Conservation (phyloP, 2,329 filamentous ascomycete genomes). For the Talaromyces islandicus region DNA sequence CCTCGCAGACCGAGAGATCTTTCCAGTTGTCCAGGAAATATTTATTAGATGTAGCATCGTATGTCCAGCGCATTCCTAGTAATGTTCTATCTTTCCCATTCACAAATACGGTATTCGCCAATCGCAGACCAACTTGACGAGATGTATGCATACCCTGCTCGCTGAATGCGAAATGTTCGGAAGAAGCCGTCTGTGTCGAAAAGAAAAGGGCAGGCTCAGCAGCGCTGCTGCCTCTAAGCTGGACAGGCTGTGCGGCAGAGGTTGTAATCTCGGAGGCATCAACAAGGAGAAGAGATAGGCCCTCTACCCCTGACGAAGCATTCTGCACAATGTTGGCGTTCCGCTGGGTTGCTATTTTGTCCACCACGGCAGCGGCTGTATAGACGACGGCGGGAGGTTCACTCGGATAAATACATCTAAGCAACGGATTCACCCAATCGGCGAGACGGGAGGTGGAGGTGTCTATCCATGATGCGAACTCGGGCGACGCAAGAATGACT, state of each 20-base stretch:
- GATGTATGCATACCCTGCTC: conserved; percentile 4
- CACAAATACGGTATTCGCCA: conserved; percentile 37
- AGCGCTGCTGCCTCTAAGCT: conserved; percentile 21
- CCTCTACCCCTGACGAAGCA: conserved; percentile 21
- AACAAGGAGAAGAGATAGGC: conserved; percentile 28
- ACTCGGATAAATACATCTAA: conserved; percentile 11
- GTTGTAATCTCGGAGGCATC: conserved; percentile 20
- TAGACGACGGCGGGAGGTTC: conserved; percentile 15
- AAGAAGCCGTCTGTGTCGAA: conserved; percentile 14
- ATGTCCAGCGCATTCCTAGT: conserved; percentile 29
- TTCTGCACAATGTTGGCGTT: not conserved
- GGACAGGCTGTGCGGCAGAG: conserved; percentile 22
- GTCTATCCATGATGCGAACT: conserved; percentile 33
- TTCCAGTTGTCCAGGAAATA: conserved; percentile 20
- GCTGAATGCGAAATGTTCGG: not conserved
- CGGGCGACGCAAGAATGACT: conserved; percentile 31
- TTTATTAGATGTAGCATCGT: conserved; percentile 15
- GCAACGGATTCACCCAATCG: conserved; percentile 23
- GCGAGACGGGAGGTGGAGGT: conserved; percentile 24
- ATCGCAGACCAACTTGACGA: conserved; percentile 33
- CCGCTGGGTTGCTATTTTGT: conserved; percentile 24
- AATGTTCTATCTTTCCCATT: conserved; percentile 38
- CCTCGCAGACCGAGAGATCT: conserved; percentile 26
- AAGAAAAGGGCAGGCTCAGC: conserved; percentile 29
- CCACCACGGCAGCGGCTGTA: conserved; percentile 31